phyloP scores from a whole-genome alignment of 352 stramenopile genomes.

The Phytophthora podocarpi region DNA sequence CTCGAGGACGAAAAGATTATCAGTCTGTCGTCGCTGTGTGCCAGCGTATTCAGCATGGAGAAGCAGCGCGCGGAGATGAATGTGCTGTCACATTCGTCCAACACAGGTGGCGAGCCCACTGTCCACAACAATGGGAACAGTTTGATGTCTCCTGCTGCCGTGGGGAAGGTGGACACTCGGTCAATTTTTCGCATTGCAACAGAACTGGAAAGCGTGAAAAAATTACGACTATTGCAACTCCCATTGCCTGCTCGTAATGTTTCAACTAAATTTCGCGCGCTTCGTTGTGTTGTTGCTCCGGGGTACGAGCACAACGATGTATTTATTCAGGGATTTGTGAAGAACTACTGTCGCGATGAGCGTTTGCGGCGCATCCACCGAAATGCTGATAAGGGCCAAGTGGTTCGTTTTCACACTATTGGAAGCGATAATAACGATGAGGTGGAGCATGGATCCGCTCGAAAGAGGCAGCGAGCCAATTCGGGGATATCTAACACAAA shows the following conservation, averaged over 20 bases:
- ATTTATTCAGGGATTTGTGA: constrained; percentile 76
- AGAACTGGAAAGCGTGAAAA: constrained; percentile 60
- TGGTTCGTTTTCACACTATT: constrained; percentile 53
- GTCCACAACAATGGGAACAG: constrained; percentile 16
- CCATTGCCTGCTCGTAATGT: constrained; percentile 76
- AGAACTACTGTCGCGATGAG: constrained; percentile 81
- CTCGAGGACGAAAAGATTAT: constrained; percentile 78
- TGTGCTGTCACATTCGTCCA: neutral
- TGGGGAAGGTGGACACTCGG: constrained; percentile 71
- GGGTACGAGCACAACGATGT: constrained; percentile 72
- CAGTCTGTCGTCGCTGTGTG: constrained; percentile 71
- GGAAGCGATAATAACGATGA: constrained; percentile 54
- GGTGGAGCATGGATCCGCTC: constrained; percentile 9
- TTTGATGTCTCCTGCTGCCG: constrained; percentile 24
- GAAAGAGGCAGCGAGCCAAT: constrained; percentile 29
- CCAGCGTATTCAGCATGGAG: constrained; percentile 84
- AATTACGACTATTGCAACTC: constrained; percentile 62
- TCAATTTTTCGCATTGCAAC: constrained; percentile 74
- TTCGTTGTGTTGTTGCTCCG: constrained; percentile 70
- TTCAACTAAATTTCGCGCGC: constrained; percentile 76
- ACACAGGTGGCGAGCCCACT: constrained; percentile 7
- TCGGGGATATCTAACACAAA: constrained; percentile 1
- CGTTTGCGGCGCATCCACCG: constrained; percentile 71
- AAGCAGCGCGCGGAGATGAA: constrained; percentile 32
- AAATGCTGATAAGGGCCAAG: constrained; percentile 57